A percentile compares a stretch with the other conserved stretches of the same genome.
Conservation (phyloP, 2,329 filamentous ascomycete genomes). For the Pestalotiopsis sp. region DNA sequence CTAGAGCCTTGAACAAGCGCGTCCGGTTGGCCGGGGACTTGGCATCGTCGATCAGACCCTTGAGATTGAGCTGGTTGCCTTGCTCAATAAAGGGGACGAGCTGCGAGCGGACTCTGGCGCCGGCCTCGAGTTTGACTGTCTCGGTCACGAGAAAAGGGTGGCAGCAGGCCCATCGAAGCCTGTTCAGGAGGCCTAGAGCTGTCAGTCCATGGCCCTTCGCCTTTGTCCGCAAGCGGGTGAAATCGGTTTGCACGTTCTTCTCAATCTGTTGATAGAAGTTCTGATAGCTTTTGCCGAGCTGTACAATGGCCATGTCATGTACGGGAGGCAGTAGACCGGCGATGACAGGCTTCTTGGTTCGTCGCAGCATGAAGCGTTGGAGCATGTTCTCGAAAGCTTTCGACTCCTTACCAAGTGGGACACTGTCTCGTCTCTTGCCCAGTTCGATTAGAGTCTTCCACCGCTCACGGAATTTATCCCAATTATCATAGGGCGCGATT, state of each 20-base stretch:
- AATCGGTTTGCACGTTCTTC: slow-evolving; percentile 21
- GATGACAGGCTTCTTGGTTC: slow-evolving; percentile 78
- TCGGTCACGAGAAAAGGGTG: slow-evolving; percentile 71
- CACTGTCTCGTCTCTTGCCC: slow-evolving; percentile 40
- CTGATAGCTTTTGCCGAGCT: slow-evolving; percentile 68
- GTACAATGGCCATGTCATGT: slow-evolving; percentile 63
- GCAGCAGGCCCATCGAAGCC: slow-evolving; percentile 78
- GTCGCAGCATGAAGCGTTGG: slow-evolving; percentile 79
- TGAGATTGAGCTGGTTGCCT: slow-evolving; percentile 38
- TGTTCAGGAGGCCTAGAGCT: slow-evolving; percentile 41
- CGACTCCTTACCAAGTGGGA: slow-evolving; percentile 59
- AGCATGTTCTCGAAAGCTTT: slow-evolving; percentile 72
- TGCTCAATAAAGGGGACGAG: slow-evolving; percentile 37
- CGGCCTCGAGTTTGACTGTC: slow-evolving; percentile 38
- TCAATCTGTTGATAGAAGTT: slow-evolving; percentile 65
- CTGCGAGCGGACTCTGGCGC: slow-evolving; percentile 30
- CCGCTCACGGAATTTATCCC: slow-evolving; percentile 60
- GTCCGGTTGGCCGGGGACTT: slow-evolving; percentile 67
- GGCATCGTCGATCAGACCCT: slow-evolving; percentile 66
- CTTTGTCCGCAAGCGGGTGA: slow-evolving; percentile 28
- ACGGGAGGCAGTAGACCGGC: slow-evolving; percentile 75
- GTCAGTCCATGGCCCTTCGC: slow-evolving; percentile 3
- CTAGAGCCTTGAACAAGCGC: slow-evolving; percentile 70
- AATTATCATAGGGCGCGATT: slow-evolving; percentile 74
- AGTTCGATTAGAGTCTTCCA: slow-evolving; percentile 47